phyloP scores from a whole-genome alignment of 2,329 filamentous ascomycete species.

The Sporothrix globosa region DNA sequence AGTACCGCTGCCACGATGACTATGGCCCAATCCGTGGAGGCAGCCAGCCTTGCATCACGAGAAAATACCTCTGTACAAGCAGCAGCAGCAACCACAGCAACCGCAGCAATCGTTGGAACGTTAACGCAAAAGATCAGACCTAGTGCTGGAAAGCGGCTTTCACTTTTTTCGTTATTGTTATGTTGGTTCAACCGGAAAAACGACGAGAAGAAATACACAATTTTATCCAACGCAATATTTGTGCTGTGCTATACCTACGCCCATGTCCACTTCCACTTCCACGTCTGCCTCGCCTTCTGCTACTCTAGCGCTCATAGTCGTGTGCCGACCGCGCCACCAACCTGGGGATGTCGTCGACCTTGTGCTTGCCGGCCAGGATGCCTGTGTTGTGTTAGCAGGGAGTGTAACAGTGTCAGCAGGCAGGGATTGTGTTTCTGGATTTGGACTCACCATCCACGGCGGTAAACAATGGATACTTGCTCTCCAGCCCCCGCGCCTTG shows the following conservation, averaged over 20 bases:
- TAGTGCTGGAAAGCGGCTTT: too few species aligned
- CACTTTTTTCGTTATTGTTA: too few species aligned
- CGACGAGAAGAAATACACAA: too few species aligned
- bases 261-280: background rate
- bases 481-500: slow-evolving; percentile 73
- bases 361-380: slow-evolving; percentile 75
- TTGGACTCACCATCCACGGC: slow-evolving; percentile 66
- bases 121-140: too few species aligned
- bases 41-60: too few species aligned
- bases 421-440: too few species aligned
- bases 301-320: slow-evolving; percentile 13
- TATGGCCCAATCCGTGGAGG: too few species aligned
- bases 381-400: slow-evolving; percentile 41
- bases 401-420: background rate
- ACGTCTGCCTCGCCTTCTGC: background rate
- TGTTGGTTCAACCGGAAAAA: too few species aligned
- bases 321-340: slow-evolving; percentile 52
- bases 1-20: too few species aligned
- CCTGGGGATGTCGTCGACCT: slow-evolving; percentile 78
- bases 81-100: too few species aligned
- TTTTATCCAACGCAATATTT: background rate
- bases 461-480: slow-evolving; percentile 89
- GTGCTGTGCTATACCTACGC: background rate
- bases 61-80: too few species aligned
- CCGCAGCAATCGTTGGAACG: too few species aligned